phyloP scores from a whole-genome alignment of 139 green algal genomes.

The Coccomyxa sp. region DNA sequence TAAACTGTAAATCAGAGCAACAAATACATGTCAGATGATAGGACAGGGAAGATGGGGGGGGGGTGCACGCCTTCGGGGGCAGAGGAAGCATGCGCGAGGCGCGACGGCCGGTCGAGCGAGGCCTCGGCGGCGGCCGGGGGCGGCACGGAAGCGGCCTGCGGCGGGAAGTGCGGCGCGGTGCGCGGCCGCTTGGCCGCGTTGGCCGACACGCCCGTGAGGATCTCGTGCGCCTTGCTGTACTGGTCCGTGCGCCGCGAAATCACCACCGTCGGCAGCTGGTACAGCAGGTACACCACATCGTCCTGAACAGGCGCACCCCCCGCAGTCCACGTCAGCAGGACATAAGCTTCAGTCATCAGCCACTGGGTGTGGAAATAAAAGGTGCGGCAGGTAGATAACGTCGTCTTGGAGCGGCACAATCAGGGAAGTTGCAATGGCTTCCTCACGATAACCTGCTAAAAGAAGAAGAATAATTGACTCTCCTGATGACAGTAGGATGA shows the following conservation, averaged over 20 bases:
- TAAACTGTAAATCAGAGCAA: too few relatives aligned
- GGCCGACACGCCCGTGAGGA: slow-evolving; percentile 3
- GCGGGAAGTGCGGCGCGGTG: not conserved
- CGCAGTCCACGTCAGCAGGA: too few relatives aligned
- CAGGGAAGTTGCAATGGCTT: too few relatives aligned
- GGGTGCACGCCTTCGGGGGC: not conserved
- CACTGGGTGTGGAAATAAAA: too few relatives aligned
- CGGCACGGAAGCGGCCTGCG: not conserved
- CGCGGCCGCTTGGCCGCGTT: not conserved
- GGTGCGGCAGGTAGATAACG: too few relatives aligned
- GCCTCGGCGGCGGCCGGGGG: too few relatives aligned
- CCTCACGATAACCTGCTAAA: too few relatives aligned
- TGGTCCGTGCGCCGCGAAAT: slow-evolving; percentile 27
- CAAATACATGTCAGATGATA: too few relatives aligned
- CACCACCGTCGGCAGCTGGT: slow-evolving; percentile 24
- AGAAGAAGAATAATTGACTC: too few relatives aligned
- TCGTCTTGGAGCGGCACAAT: not conserved
- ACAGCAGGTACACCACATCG: slow-evolving; percentile 19
- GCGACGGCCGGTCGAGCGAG: too few relatives aligned
- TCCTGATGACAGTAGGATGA: not conserved
- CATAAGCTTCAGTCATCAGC: not conserved
- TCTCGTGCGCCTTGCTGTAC: slow-evolving; percentile 24
- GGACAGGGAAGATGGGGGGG: too few relatives aligned
- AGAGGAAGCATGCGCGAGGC: not conserved
- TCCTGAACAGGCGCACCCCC: slow-evolving; percentile 6